Conservation (phyloP, 2,329 filamentous ascomycete species). For the Fusarium sp. region DNA sequence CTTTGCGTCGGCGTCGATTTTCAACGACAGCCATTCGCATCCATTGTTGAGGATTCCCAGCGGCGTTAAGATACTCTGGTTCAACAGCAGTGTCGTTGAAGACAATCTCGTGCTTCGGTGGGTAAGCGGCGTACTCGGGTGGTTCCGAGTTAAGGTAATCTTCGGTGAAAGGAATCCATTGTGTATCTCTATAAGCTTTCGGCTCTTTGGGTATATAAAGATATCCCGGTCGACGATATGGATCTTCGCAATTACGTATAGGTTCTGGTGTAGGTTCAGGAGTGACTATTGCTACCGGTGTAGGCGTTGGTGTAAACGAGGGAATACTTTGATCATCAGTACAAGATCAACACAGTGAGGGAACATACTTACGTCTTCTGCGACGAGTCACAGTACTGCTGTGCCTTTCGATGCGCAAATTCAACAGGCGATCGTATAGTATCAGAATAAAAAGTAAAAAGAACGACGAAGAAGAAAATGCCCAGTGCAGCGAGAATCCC, state of each 20-base stretch:
- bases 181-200: conserved; percentile 70
- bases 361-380: not conserved
- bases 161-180: conserved; percentile 31
- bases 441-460: conserved; percentile 25
- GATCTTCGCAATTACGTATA: conserved; percentile 30
- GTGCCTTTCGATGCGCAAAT: conserved; percentile 27
- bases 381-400: conserved; percentile 23
- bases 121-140: conserved; percentile 57
- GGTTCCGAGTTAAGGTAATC: conserved; percentile 70
- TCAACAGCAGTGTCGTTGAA: conserved; percentile 71
- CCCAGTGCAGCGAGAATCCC: not conserved
- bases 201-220: conserved; percentile 64
- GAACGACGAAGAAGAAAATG: conserved; percentile 28
- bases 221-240: conserved; percentile 63
- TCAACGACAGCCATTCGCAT: conserved; percentile 33
- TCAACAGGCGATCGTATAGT: conserved; percentile 16
- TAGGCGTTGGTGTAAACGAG: conserved; percentile 11
- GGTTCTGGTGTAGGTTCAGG: not conserved
- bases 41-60: conserved; percentile 29
- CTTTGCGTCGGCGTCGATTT: conserved; percentile 14
- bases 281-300: not conserved
- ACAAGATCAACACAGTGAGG: too few relatives aligned
- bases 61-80: conserved; percentile 15
- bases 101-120: conserved; percentile 64
- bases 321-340: not conserved